Base-by-base conservation (phyloP, 257 asterid genomes). In the Capsicum rhomboideum region DNA sequence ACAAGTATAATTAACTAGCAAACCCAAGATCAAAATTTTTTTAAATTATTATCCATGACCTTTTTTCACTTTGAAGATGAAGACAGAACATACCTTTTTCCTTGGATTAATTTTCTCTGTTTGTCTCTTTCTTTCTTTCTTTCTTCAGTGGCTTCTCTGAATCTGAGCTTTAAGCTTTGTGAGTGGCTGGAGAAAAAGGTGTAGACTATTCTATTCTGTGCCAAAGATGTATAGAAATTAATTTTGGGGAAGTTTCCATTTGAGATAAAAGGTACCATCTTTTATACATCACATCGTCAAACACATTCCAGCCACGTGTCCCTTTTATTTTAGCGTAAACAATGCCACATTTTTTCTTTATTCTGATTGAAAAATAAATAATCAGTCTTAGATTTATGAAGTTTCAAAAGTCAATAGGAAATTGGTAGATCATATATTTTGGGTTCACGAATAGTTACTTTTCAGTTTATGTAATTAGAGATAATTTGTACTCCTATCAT, bases 21-120 rank as follows among this genome's bases (percentile, higher is more conserved):
- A 74, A 46, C 21, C 9, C 23, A 74, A 23, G 0, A 74, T 46
- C 14, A 7, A n/a, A n/a, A 52, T 14, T 13, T 13, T 61, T 42
- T 10, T 9, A n/a, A 46, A 2, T 4, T 49, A 14, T 23, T 26
- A 26, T 26, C 40, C 0, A 4, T n/a, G 40, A 53, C 8, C 18
- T 2, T 17, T 6, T n/a, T 64, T 28, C 13, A 10, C 50, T 20
- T 66, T 26, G 34, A 10, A 52, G 4, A 67, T 85, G 23, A 80
- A 85, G 87, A 85, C 82, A 58, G 59, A 61, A 16, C 88, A 0
- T 31, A 86, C 86, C 88, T 86, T 85, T 78, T 85, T 5, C 44
- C 29, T 49, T 23, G 63, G 74, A 58, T 58, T 9, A 20, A 9
- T 10, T 49, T 3, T 49, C 16, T 49, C 17, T 49, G 40, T 59